Percentiles rank a stretch among this genome's conserved stretches.
Evolutionary conservation across 176 grass and related monocot genomes (phyloP).

Genomic region (Rhynchospora tenuis): DNA sequence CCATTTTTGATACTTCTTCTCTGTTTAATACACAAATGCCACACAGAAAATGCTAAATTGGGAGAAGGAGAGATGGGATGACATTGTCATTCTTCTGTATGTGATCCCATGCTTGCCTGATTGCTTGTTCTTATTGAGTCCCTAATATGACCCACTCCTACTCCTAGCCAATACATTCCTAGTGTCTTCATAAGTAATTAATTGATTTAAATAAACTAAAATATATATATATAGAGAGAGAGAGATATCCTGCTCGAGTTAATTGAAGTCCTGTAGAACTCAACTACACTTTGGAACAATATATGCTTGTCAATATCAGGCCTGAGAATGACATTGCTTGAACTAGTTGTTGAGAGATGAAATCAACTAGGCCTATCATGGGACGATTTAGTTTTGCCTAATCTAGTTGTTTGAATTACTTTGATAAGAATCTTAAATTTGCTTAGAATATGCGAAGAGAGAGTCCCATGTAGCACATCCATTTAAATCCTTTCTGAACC

Average conservation of each 20-base stretch:
- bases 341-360: constrained; percentile 13
- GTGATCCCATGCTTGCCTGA: constrained; percentile 13
- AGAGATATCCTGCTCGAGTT: neutral
- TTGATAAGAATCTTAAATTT: neutral
- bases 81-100: constrained; percentile 7
- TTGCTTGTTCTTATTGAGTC: neutral
- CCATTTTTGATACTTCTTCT: neutral
- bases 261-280: neutral
- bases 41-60: constrained; percentile 15
- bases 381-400: constrained; percentile 15
- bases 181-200: neutral
- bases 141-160: no score
- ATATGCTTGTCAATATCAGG: constrained; percentile 8
- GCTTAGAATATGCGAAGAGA: neutral
- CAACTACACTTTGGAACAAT: neutral
- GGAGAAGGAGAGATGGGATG: constrained; percentile 7
- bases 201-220: neutral
- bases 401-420: constrained; percentile 14
- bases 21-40: constrained; percentile 1
- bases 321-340: neutral
- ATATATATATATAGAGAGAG: neutral
- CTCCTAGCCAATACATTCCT: neutral
- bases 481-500: neutral
- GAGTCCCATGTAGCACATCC: neutral
- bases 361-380: constrained; percentile 15